These are phyloP conservation scores for Byssoonygena ceratinophila DNA, from an alignment of 2,329 filamentous ascomycete species.

Conservation along the genomic window DNA sequence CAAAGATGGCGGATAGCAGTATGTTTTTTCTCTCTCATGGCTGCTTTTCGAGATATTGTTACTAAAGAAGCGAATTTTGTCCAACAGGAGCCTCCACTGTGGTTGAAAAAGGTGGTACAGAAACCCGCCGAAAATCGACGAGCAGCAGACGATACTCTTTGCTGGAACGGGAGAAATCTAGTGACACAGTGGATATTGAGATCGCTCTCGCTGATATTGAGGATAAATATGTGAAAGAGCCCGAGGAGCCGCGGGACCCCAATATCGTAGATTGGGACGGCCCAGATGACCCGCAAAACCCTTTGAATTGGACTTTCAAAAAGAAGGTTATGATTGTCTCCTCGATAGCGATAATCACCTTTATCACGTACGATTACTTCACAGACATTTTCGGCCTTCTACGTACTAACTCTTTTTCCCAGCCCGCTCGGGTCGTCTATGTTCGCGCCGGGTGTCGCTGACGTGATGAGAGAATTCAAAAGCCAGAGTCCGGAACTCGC, in stretches of 20 bases:
- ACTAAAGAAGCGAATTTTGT: background rate
- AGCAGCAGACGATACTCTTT: background rate
- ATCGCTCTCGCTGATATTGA: conserved; percentile 1
- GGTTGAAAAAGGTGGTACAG: conserved; percentile 3
- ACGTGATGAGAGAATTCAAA: conserved; percentile 39
- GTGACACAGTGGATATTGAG: conserved; percentile 2
- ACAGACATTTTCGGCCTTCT: background rate
- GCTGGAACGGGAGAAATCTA: background rate
- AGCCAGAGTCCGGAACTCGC: conserved; percentile 36
- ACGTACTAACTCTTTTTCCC: background rate
- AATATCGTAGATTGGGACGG: conserved; percentile 23
- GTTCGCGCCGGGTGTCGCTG: conserved; percentile 35
- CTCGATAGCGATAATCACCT: conserved; percentile 13
- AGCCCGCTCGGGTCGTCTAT: conserved; percentile 35
- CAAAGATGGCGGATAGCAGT: conserved; percentile 3
- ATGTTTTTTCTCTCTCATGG: background rate
- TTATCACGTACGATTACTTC: conserved; percentile 11
- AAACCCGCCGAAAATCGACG: background rate
- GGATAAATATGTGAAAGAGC: conserved; percentile 3
- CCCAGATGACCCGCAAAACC: conserved; percentile 22
- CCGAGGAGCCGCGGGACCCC: conserved; percentile 7
- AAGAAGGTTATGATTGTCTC: conserved; percentile 23
- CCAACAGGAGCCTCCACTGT: conserved; percentile 9
- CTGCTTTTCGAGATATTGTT: background rate
- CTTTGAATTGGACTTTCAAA: conserved; percentile 19